Evolutionary conservation across 2,329 filamentous ascomycete genomes (phyloP), one percentile per base, ranked within the genome.

Genomic region (Colletotrichum sp.): DNA sequence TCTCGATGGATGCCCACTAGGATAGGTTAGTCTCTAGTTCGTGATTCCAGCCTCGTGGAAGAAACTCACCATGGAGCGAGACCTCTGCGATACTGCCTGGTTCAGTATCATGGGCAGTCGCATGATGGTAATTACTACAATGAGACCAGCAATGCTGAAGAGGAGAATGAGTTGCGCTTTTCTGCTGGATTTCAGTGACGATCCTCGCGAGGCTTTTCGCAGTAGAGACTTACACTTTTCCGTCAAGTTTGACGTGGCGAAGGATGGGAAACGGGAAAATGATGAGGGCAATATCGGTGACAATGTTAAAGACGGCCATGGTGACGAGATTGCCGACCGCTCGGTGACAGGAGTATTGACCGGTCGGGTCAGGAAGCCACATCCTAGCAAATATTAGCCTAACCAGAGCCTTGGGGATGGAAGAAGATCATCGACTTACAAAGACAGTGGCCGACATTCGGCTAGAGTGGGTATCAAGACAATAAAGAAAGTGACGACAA

Each of bases 1-100:
- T 83, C 75, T 83, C 82, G 55, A 83, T 79, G 5, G 82, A 81
- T 32, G 82, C 82, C 82, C 82, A 83, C 81, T 83, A 34, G 24
- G n/a, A 73, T 24, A 63, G 9, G 39, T 21, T 60, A 15, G 32
- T 9, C 18, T 8, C 16, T 8, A 5, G 5, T 15, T 15, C 9
- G 5, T 68, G 1, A 4, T 3, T 16, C 10, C 4, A 49, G 44
- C n/a, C 6, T 49, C 18, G 21, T 8, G 57, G 21, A 7, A 24
- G 13, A 36, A 13, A 26, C 15, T 13, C 70, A 82, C 81, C 79
- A 81, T 68, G 52, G 81, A 83, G 34, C 81, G 81, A 9, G 81
- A 80, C 30, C 78, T 68, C 70, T 83, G 81, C 6, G 81, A 82
- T 6, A 82, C 78, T 7, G 80, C 79, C 71, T 80, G 59, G 60